A percentile compares a stretch with the other conserved stretches of the same genome.
Evolutionary conservation across 1,284 basidiomycete species (phyloP).

Genomic region (Sutorius eximius): DNA sequence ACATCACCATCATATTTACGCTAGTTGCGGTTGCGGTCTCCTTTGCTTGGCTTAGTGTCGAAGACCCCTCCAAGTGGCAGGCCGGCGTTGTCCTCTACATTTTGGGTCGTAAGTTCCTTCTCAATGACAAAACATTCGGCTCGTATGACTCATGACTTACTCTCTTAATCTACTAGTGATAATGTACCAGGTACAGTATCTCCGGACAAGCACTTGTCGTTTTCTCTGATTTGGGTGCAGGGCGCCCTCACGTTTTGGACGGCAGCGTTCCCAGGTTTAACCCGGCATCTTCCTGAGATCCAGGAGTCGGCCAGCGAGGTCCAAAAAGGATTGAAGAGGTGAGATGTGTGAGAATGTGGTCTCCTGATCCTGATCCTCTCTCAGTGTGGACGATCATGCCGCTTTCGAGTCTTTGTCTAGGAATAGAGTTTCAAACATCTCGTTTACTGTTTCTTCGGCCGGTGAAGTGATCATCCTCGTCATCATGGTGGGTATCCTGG

Average conservation of each 20-base stretch:
- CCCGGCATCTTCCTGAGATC: conserved; percentile 71
- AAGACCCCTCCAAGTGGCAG: conserved; percentile 66
- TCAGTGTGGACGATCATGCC: conserved; percentile 58
- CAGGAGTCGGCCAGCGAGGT: conserved; percentile 47
- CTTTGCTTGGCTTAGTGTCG: conserved; percentile 76
- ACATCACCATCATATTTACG: conserved; percentile 78
- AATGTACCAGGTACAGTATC: conserved; percentile 60
- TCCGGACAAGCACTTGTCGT: neutral
- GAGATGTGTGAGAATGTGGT: conserved; percentile 8
- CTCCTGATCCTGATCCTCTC: conserved; percentile 2
- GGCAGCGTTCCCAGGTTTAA: conserved; percentile 79
- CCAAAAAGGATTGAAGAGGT: conserved; percentile 49
- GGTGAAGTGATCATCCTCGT: conserved; percentile 74
- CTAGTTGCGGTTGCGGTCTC: conserved; percentile 65
- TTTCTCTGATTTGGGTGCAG: conserved; percentile 33
- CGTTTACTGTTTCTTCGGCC: conserved; percentile 70
- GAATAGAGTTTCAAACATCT: conserved; percentile 79
- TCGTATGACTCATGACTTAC: neutral
- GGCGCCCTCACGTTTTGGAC: conserved; percentile 81
- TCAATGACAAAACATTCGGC: neutral
- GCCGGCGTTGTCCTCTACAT: conserved; percentile 72
- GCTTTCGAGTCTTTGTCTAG: conserved; percentile 65
- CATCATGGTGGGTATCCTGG: conserved; percentile 76
- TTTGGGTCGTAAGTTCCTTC: conserved; percentile 57
- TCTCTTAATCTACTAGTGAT: conserved; percentile 54